phyloP scores from a whole-genome alignment of 768 basidiomycete genomes.

The Rhodocollybia butyracea region DNA sequence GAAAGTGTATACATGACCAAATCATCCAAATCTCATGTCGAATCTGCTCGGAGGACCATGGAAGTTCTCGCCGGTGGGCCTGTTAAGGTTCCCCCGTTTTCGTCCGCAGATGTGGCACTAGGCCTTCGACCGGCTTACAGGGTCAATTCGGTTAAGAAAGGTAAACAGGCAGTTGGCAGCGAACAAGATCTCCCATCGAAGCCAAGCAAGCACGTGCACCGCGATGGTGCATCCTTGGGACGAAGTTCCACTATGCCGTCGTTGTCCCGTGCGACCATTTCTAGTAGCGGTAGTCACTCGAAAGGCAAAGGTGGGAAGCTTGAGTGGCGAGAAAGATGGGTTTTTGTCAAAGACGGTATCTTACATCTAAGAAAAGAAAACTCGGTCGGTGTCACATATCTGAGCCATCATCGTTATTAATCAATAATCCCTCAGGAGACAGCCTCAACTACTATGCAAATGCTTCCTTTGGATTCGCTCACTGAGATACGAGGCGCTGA shows the following conservation, averaged over 20 bases:
- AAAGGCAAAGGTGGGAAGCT: conserved; percentile 18
- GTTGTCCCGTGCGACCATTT: neutral
- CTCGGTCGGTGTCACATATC: conserved; percentile 23
- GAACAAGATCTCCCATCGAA: neutral
- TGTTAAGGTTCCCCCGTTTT: neutral
- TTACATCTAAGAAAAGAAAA: conserved; percentile 53
- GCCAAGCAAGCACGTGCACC: neutral
- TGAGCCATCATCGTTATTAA: neutral
- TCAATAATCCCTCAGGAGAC: conserved; percentile 28
- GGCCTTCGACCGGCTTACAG: neutral
- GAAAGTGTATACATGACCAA: neutral
- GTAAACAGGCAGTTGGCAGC: neutral
- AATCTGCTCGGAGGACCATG: conserved; percentile 1
- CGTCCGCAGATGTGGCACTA: neutral
- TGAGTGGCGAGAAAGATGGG: conserved; percentile 65
- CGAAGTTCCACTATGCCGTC: neutral
- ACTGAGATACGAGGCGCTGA: conserved; percentile 42
- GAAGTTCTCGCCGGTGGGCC: neutral
- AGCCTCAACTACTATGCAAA: conserved; percentile 28
- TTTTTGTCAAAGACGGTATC: conserved; percentile 54
- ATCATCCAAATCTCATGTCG: neutral
- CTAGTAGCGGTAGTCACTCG: neutral
- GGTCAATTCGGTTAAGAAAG: neutral
- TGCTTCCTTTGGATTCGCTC: conserved; percentile 37
- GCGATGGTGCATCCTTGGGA: neutral